Conservation (phyloP, 345 rosid species). For the Trapa bicornis region DNA sequence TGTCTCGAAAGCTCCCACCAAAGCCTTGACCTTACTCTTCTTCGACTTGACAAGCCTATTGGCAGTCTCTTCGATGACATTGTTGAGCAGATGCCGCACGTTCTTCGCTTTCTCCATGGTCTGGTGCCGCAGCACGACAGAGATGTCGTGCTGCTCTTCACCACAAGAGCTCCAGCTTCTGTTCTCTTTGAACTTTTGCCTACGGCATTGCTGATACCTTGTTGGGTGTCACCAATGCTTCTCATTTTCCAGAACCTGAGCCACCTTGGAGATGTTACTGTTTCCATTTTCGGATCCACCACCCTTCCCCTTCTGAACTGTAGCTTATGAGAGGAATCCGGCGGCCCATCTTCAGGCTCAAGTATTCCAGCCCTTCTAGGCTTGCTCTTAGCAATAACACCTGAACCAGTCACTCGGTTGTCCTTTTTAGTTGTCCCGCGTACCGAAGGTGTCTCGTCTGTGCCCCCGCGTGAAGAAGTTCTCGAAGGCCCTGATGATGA, state of each 20-base stretch:
- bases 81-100: slow-evolving; percentile 36
- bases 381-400: slow-evolving; percentile 8
- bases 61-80: slow-evolving; percentile 71
- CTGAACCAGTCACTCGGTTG: slow-evolving; percentile 5
- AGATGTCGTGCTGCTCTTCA: slow-evolving; percentile 13
- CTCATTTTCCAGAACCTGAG: slow-evolving; percentile 40
- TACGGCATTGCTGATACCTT: slow-evolving; percentile 16
- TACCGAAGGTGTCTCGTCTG: not conserved
- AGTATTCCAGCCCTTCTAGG: slow-evolving; percentile 18
- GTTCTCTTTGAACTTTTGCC: slow-evolving; percentile 15
- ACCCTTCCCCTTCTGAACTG: slow-evolving; percentile 48
- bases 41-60: slow-evolving; percentile 45
- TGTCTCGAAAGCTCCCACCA: slow-evolving; percentile 83
- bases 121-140: slow-evolving; percentile 41
- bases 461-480: not conserved
- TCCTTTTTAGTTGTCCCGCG: slow-evolving; percentile 1
- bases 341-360: slow-evolving; percentile 15
- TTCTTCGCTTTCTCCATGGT: slow-evolving; percentile 34
- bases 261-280: slow-evolving; percentile 27
- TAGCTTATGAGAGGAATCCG: slow-evolving; percentile 10
- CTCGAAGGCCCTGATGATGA: slow-evolving; percentile 12
- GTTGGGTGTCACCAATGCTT: slow-evolving; percentile 18
- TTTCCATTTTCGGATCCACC: slow-evolving; percentile 32
- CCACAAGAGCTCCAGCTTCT: slow-evolving; percentile 10
- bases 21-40: slow-evolving; percentile 73